Base-by-base conservation (phyloP, 2,329 filamentous ascomycete genomes). In the Pseudopyrenochaeta lycopersici region DNA sequence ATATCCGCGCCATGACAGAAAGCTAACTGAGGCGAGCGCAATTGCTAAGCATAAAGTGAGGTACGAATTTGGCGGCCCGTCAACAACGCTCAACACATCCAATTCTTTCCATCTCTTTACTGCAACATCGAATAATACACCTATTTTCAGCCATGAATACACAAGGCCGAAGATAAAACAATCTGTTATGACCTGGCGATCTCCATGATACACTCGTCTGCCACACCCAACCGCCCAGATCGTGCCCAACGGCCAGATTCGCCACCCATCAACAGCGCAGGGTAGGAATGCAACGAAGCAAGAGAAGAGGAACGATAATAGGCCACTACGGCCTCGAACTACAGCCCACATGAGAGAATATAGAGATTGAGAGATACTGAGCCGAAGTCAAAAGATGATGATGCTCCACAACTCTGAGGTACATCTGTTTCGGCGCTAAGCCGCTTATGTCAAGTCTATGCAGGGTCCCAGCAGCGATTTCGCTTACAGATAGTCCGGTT, bases 101-200 rank as follows among this genome's bases (percentile, higher is more conserved):
- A 51, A 48, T 1, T 42, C 46, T 47, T 61, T 46, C 60, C 59
- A 63, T 7, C 39, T 61, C 38, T 55, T 54, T 15, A 23, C n/a
- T 18, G 58, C 10, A 15, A 45, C 9, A 6, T 54, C 45, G 15
- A 31, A 6, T 5, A 71, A n/a, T 7, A 49, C 30, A 7, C 48
- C 30, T 36, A 58, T 60, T 20, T 46, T 48, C 27, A 58, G 12
- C 32, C 53, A 58, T 2, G 44, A 38, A 48, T 50, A 52, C 31
- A 62, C 10, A 7, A 54, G 4, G 4, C 49, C 60, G 42, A 69
- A 62, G 2, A 65, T 36, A 4, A 60, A 20, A 42, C 58, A 63
- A 49, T 72, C 70, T 12, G 56, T 57, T 21, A 31, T 4, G n/a
- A 71, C 29, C 39, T 64, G 57, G 7, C 39, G 49, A 54, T 73